Conservation (phyloP, 2,329 filamentous ascomycete species). For the Aureobasidium sp. region DNA sequence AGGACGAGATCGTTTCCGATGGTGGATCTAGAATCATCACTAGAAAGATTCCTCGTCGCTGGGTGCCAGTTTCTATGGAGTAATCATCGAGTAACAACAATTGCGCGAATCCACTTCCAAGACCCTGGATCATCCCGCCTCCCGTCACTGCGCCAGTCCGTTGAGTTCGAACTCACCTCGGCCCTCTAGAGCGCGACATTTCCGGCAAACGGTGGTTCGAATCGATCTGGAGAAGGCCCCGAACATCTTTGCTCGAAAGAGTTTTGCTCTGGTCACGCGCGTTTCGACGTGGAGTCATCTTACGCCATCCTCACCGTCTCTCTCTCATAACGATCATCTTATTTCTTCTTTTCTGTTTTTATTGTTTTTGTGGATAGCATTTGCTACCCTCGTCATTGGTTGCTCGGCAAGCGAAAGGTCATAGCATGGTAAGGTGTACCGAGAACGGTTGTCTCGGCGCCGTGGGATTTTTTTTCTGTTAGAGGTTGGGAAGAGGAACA, state of each 20-base stretch:
- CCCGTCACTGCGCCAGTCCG: background rate
- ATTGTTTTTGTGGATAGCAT: background rate
- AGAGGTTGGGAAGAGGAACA: background rate
- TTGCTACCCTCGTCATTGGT: background rate
- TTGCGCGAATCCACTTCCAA: background rate
- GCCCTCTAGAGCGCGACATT: background rate
- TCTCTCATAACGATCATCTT: background rate
- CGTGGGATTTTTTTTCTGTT: background rate
- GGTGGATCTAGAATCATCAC: background rate
- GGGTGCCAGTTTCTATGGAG: constrained; percentile 9
- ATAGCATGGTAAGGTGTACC: constrained; percentile 8
- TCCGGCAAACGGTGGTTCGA: background rate
- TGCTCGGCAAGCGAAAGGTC: background rate
- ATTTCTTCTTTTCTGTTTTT: background rate
- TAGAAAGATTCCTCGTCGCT: constrained; percentile 5
- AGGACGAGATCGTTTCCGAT: background rate
- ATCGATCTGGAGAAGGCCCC: background rate
- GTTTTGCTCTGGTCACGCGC: background rate
- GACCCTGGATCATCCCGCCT: constrained; percentile 10
- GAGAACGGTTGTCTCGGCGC: background rate
- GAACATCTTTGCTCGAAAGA: background rate
- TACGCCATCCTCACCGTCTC: background rate
- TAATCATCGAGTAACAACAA: constrained; percentile 2
- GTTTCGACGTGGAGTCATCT: constrained; percentile 1
- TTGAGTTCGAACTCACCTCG: background rate